Percentiles rank a stretch among this genome's conserved stretches.
These are phyloP conservation scores for Blastobotrys buckinghamii DNA, from an alignment of 1,139 yeast species.

Conservation along the genomic window DNA sequence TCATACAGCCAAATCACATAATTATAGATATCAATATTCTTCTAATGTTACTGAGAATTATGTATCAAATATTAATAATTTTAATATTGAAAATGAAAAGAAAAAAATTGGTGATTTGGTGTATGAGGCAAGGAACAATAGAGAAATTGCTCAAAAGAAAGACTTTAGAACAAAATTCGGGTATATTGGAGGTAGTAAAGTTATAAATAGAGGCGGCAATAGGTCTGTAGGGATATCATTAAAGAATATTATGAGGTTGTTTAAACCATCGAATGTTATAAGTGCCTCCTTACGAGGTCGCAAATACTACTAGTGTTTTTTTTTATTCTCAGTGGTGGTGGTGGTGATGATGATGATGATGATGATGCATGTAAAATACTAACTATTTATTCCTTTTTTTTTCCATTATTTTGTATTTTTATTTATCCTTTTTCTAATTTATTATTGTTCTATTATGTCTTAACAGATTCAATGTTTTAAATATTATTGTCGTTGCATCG, in stretches of 20 bases:
- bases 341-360: too few relatives aligned
- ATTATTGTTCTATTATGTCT: too few relatives aligned
- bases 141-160: neutral
- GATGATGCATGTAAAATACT: too few relatives aligned
- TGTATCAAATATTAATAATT: neutral
- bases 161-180: neutral
- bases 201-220: too few relatives aligned
- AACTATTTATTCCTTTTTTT: too few relatives aligned
- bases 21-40: neutral
- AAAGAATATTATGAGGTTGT: neutral
- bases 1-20: neutral
- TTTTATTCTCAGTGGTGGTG: too few relatives aligned
- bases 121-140: neutral
- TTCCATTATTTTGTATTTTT: too few relatives aligned
- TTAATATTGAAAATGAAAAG: neutral
- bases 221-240: neutral
- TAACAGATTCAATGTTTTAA: too few relatives aligned
- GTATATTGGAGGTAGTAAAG: too few relatives aligned
- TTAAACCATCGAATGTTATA: neutral
- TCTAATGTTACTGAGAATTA: neutral
- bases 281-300: neutral
- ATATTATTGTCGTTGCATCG: too few relatives aligned
- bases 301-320: neutral
- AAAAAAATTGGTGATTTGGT: constrained; percentile 2
- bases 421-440: too few relatives aligned